Base-by-base conservation (phyloP, 73 alveolate species). In the Paramecium sonneborni region DNA sequence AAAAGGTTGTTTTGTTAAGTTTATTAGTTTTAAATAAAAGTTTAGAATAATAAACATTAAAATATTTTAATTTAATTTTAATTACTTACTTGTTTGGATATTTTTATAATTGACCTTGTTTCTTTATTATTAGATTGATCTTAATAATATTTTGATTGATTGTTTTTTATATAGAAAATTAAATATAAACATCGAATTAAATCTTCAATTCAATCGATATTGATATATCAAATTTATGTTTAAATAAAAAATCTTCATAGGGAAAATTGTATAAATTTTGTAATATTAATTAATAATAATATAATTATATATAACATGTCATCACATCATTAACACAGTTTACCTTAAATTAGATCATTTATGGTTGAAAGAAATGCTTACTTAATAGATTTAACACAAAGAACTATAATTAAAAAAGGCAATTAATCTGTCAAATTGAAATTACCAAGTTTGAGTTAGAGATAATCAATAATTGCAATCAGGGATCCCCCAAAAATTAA, bases 301-400 rank as follows among this genome's bases (percentile, higher is more conserved):
- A 52, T 52, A 52, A 18, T 14, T 4, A 52, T 52, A 52, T 2
- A 5, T 18, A 62, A 10, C 12, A 62, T 62, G 84, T 62, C 84
- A 62, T 62, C 28, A 0, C 44, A 62, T 32, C 39, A 62, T 62
- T 26, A 62, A 26, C 39, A 15, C 3, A 72, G 86, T 72, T 23
- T 72, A 21, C 86, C 86, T 12, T 20, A 10, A 34, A 32, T 72
- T 3, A 72, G 26, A 38, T 15, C 10, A 20, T 72, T 72, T 38
- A 72, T 72, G 86, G 86, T 72, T 9, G 86, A 72, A 38, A 32
- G 86, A 35, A 72, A 72, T 23, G 86, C 57, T 72, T 72, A 72
- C 86, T 14, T 72, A 11, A 72, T 72, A 8, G 57, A 72, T 72
- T 34, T 72, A 37, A 15, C 86, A 8, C 44, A 26, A 26, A 62